A percentile compares a stretch with the other conserved stretches of the same genome.
Conservation (phyloP, 2,329 filamentous ascomycete genomes). For the Polytolypa hystricis region DNA sequence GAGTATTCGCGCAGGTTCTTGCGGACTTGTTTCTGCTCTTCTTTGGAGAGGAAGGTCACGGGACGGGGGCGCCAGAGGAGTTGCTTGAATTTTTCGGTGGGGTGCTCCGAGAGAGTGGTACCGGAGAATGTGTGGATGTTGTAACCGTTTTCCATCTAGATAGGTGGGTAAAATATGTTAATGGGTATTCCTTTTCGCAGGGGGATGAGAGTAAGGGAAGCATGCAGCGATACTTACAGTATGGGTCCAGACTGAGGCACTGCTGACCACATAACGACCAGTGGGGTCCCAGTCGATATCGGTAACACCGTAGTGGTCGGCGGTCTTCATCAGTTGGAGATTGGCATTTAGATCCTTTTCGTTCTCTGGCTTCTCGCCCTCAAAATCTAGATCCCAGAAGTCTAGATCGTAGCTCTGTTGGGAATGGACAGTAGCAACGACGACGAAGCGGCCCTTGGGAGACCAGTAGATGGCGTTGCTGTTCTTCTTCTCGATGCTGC, state of each 20-base stretch:
- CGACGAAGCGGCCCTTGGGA: constrained; percentile 85
- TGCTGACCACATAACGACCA: constrained; percentile 85
- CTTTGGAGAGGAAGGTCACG: constrained; percentile 80
- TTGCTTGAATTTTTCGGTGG: constrained; percentile 95
- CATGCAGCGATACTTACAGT: constrained; percentile 50
- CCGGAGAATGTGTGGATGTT: constrained; percentile 97
- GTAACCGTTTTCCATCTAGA: constrained; percentile 96
- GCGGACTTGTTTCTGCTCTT: constrained; percentile 94
- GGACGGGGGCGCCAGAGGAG: constrained; percentile 90
- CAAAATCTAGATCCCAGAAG: constrained; percentile 96
- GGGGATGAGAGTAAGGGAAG: not conserved
- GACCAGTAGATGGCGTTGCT: constrained; percentile 99
- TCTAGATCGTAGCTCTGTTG: constrained; percentile 91
- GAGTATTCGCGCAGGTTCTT: constrained; percentile 98
- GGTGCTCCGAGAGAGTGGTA: constrained; percentile 76
- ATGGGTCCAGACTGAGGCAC: constrained; percentile 93
- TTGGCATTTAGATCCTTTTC: constrained; percentile 94
- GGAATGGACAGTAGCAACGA: constrained; percentile 85
- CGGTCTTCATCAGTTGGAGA: constrained; percentile 84
- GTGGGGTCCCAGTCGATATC: constrained; percentile 98
- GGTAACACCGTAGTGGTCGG: constrained; percentile 93
- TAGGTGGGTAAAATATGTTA: constrained; percentile 9
- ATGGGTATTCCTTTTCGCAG: not conserved
- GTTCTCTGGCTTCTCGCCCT: constrained; percentile 85
- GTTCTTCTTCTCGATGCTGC: constrained; percentile 97